phyloP scores from a whole-genome alignment of 768 basidiomycete species.

The Leccinellum luteum region DNA sequence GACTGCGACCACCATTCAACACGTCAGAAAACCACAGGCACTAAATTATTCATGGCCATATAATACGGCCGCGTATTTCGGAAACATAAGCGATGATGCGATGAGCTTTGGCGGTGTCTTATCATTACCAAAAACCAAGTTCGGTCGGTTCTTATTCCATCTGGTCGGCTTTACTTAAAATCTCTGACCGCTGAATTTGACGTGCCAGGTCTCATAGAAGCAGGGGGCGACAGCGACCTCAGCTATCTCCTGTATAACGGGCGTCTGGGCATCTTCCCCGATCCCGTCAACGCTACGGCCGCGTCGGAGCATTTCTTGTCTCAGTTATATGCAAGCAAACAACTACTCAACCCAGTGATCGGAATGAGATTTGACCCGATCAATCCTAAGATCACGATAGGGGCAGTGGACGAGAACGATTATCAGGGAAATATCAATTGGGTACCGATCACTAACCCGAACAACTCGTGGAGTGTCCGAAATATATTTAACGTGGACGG shows the following conservation, averaged over 20 bases:
- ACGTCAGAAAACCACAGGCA: not conserved
- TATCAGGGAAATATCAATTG: constrained; percentile 22
- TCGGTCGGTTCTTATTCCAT: constrained; percentile 5
- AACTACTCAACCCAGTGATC: constrained; percentile 24
- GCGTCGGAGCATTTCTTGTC: constrained; percentile 17
- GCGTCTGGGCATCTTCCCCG: constrained; percentile 17
- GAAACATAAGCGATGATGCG: constrained; percentile 12
- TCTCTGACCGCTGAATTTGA: too few relatives aligned
- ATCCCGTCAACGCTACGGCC: constrained; percentile 21
- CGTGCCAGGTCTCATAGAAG: constrained; percentile 12
- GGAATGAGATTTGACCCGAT: constrained; percentile 21
- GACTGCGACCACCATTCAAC: not conserved
- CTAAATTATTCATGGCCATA: constrained; percentile 15
- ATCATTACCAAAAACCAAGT: constrained; percentile 12
- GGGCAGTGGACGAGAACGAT: constrained; percentile 22
- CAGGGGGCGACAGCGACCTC: constrained; percentile 12
- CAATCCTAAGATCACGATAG: constrained; percentile 28
- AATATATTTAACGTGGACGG: constrained; percentile 13
- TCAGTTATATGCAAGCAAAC: constrained; percentile 8
- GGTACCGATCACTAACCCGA: constrained; percentile 18
- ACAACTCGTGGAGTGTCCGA: constrained; percentile 2
- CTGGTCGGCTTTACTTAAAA: too few relatives aligned
- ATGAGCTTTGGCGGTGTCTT: constrained; percentile 17
- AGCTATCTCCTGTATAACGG: constrained; percentile 23
- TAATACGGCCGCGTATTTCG: constrained; percentile 4